phyloP scores from a whole-genome alignment of 345 rosid genomes.

The Gossypium herbaceum region DNA sequence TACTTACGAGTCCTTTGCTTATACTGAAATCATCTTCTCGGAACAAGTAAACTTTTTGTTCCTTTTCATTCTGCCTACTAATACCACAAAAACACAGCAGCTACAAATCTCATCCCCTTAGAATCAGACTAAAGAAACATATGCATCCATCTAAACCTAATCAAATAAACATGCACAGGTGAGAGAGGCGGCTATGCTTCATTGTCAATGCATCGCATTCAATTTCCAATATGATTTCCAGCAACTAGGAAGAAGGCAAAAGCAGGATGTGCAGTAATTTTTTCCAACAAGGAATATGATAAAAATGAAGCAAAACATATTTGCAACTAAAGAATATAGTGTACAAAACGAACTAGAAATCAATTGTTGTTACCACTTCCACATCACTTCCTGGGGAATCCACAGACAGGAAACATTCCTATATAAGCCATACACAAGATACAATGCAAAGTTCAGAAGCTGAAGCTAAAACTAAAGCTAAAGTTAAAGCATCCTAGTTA shows the following conservation, averaged over 20 bases:
- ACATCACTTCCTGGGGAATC: neutral
- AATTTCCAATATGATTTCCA: neutral
- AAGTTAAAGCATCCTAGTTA: neutral
- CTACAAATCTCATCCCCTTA: neutral
- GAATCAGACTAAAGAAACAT: neutral
- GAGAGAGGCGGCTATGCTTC: neutral
- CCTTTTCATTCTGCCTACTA: neutral
- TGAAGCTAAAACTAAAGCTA: neutral
- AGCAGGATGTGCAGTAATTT: neutral
- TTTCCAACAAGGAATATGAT: neutral
- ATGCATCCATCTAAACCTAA: neutral
- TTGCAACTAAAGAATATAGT: neutral
- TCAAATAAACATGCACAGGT: neutral
- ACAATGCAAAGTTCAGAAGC: neutral
- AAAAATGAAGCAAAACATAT: neutral
- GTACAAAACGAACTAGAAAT: neutral
- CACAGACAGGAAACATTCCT: neutral
- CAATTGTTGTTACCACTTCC: neutral
- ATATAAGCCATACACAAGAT: neutral
- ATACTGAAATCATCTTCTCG: neutral
- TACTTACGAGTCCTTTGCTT: neutral
- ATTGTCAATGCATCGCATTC: neutral
- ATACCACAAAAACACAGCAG: neutral
- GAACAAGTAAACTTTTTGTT: neutral
- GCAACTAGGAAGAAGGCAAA: neutral